Evolutionary conservation across 192 early-diverging fungal species (phyloP).

Genomic region (Backusella australiensis): DNA sequence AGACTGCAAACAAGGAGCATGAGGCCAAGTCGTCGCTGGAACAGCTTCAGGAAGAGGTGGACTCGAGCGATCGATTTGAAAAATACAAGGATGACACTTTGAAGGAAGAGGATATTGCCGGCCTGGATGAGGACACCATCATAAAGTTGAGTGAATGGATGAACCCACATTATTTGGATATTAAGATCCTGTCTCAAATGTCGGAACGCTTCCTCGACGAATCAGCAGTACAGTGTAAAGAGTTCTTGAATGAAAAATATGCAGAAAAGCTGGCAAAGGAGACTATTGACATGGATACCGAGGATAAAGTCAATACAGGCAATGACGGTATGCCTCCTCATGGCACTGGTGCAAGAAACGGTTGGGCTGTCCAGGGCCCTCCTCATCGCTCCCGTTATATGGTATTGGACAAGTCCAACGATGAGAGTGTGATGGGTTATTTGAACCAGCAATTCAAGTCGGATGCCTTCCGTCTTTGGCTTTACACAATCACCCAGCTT

Average conservation of each 20-base stretch:
- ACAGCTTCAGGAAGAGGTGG: constrained; percentile 46
- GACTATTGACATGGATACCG: constrained; percentile 41
- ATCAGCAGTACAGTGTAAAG: constrained; percentile 61
- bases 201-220: constrained; percentile 65
- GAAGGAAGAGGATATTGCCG: constrained; percentile 22
- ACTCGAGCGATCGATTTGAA: constrained; percentile 25
- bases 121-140: constrained; percentile 49
- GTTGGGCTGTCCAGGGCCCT: constrained; percentile 62
- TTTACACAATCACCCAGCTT: constrained; percentile 55
- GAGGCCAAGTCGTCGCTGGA: constrained; percentile 57
- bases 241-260: constrained; percentile 53
- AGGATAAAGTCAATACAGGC: constrained; percentile 39
- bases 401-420: constrained; percentile 35
- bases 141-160: constrained; percentile 47
- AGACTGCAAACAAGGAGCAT: constrained; percentile 39
- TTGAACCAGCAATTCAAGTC: constrained; percentile 40
- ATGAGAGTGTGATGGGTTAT: constrained; percentile 23
- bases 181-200: constrained; percentile 46
- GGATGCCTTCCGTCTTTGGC: constrained; percentile 60
- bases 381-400: constrained; percentile 67
- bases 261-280: constrained; percentile 36
- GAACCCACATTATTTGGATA: constrained; percentile 65
- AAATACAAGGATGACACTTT: constrained; percentile 33
- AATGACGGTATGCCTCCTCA: constrained; percentile 47
- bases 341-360: constrained; percentile 51